Percentiles rank a stretch among this genome's conserved stretches.
Evolutionary conservation across 129 eudicot species (phyloP).

Genomic region (Glebionis coronaria): DNA sequence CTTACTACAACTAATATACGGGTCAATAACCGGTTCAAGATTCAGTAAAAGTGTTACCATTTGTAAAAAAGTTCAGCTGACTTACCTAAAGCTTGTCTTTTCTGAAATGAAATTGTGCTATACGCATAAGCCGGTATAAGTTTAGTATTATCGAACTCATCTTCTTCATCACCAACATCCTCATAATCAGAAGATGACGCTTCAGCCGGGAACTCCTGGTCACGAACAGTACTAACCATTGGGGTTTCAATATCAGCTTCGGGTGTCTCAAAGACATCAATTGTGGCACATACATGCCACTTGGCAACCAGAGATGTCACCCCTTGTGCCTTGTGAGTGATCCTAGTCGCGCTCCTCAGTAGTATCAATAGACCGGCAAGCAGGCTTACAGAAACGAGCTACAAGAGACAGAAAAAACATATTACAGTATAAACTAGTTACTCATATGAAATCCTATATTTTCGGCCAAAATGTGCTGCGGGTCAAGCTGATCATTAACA

Average conservation of each 20-base stretch:
- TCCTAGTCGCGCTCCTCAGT: constrained; percentile 82
- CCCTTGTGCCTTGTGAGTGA: constrained; percentile 85
- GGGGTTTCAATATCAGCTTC: constrained; percentile 70
- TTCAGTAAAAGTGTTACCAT: neutral
- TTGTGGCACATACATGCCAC: constrained; percentile 93
- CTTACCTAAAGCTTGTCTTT: constrained; percentile 91
- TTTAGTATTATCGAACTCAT: too few species aligned
- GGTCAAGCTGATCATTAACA: too few species aligned
- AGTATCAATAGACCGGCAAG: constrained; percentile 78
- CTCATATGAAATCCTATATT: too few species aligned
- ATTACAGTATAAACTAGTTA: too few species aligned
- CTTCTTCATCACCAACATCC: too few species aligned
- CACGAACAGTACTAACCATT: constrained; percentile 24
- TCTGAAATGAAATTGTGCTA: too few species aligned
- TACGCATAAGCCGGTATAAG: too few species aligned
- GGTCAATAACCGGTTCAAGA: neutral
- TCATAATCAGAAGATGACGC: constrained; percentile 63
- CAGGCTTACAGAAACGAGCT: constrained; percentile 73
- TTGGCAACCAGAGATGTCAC: constrained; percentile 83
- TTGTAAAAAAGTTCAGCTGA: neutral
- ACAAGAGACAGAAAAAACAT: constrained; percentile 6
- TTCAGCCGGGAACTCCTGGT: constrained; percentile 29
- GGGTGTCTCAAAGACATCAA: constrained; percentile 57
- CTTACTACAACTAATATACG: too few species aligned
- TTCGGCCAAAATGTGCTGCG: too few species aligned